These are phyloP conservation scores for Annulohypoxylon bovei DNA, from an alignment of 495 filamentous ascomycete species.

Conservation along the genomic window DNA sequence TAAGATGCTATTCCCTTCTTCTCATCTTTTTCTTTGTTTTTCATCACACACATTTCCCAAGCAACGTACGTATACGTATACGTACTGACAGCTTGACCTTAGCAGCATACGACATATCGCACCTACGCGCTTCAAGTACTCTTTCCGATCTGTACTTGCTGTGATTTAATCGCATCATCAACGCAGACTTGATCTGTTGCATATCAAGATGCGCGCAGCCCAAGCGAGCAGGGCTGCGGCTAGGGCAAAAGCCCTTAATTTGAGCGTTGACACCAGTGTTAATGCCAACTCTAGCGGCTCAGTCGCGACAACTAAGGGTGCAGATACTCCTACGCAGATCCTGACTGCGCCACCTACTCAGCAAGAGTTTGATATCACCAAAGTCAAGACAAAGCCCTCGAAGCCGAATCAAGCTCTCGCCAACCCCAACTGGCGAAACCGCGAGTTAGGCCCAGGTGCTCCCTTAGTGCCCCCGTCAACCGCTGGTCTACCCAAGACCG, in stretches of 20 bases:
- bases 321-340: background rate
- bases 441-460: background rate
- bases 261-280: constrained; percentile 8
- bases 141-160: background rate
- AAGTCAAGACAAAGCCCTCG: background rate
- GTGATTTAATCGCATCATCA: background rate
- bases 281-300: background rate
- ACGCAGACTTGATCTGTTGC: background rate
- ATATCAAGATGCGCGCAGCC: constrained; percentile 17
- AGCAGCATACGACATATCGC: background rate
- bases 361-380: background rate
- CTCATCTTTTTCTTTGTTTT: background rate
- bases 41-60: background rate
- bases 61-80: too few relatives aligned
- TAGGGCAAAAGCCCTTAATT: constrained; percentile 8
- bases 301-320: background rate
- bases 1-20: background rate
- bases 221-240: background rate
- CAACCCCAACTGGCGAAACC: constrained; percentile 32
- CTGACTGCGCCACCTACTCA: constrained; percentile 7
- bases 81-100: background rate
- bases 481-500: constrained; percentile 8
- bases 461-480: background rate
- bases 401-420: constrained; percentile 22
- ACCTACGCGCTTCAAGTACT: background rate